These are phyloP conservation scores for Aspergillus ellipticus DNA, from an alignment of 495 filamentous ascomycete genomes.

Conservation along the genomic window DNA sequence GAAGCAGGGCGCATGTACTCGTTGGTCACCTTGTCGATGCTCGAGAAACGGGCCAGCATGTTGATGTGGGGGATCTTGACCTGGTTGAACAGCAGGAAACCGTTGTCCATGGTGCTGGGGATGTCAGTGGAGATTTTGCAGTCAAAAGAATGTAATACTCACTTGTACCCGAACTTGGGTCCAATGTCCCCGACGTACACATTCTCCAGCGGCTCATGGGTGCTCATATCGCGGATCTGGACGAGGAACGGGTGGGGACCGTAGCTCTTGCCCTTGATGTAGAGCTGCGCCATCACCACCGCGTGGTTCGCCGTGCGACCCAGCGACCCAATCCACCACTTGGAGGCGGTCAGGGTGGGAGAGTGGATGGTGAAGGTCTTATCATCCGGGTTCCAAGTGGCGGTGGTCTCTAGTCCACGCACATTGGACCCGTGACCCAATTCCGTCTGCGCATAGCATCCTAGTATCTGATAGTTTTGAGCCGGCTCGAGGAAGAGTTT, in stretches of 20 bases:
- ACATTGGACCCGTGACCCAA: slow-evolving; percentile 73
- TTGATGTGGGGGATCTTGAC: slow-evolving; percentile 64
- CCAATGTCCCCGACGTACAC: slow-evolving; percentile 72
- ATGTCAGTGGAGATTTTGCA: slow-evolving; percentile 7
- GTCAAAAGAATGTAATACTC: slow-evolving; percentile 3
- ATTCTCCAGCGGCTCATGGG: slow-evolving; percentile 66
- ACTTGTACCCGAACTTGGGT: slow-evolving; percentile 67
- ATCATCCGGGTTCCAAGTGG: slow-evolving; percentile 63
- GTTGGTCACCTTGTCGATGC: slow-evolving; percentile 57
- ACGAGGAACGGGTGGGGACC: slow-evolving; percentile 76
- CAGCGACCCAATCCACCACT: slow-evolving; percentile 78
- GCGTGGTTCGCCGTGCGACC: slow-evolving; percentile 72
- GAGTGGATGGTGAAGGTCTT: slow-evolving; percentile 69
- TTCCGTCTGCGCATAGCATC: slow-evolving; percentile 77
- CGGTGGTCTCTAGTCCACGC: slow-evolving; percentile 68
- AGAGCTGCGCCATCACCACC: slow-evolving; percentile 69
- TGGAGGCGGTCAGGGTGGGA: slow-evolving; percentile 62
- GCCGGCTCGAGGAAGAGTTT: slow-evolving; percentile 63
- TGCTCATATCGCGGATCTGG: slow-evolving; percentile 66
- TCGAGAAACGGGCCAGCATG: slow-evolving; percentile 64
- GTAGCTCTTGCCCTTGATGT: slow-evolving; percentile 57
- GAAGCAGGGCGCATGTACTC: slow-evolving; percentile 61
- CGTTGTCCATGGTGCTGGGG: slow-evolving; percentile 67
- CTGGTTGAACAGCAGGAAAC: slow-evolving; percentile 68
- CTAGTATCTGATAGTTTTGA: slow-evolving; percentile 61